These are phyloP conservation scores for Dendryphion nanum DNA, from an alignment of 2,329 filamentous ascomycete species.

Conservation along the genomic window DNA sequence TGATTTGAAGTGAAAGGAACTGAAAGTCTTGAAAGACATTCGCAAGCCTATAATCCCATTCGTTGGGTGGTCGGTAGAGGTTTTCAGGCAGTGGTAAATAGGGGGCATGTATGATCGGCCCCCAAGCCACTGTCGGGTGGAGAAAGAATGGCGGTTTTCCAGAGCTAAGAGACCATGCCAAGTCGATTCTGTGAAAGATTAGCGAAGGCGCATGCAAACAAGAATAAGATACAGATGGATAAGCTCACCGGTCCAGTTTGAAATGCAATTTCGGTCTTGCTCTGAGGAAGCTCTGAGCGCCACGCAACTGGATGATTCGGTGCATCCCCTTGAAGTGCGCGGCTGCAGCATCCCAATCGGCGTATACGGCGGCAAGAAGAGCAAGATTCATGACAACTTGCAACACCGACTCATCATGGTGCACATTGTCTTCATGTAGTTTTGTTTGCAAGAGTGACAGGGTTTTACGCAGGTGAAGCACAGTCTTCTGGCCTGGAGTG, in stretches of 20 bases:
- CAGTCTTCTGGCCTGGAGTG: constrained; percentile 8
- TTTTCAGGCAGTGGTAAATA: background rate
- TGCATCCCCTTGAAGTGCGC: constrained; percentile 10
- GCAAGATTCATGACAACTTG: constrained; percentile 12
- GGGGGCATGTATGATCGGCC: background rate
- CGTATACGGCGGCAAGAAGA: constrained; percentile 9
- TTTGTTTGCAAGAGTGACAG: constrained; percentile 7
- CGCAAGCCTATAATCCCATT: background rate
- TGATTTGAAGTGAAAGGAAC: background rate
- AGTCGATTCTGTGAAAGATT: background rate
- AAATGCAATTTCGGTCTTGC: constrained; percentile 12
- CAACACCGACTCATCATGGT: constrained; percentile 12
- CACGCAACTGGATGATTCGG: constrained; percentile 12
- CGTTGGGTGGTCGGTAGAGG: background rate
- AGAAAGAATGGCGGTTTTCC: background rate
- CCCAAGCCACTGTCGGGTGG: background rate
- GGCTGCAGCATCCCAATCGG: constrained; percentile 10
- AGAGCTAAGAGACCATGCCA: background rate
- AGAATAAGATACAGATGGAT: too few species aligned
- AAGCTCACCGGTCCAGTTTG: constrained; percentile 13
- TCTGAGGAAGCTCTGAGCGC: constrained; percentile 5
- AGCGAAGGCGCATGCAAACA: too few species aligned
- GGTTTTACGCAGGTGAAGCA: constrained; percentile 9
- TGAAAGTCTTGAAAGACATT: background rate
- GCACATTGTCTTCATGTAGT: constrained; percentile 5